These are phyloP conservation scores for Alternaria sp. DNA, from an alignment of 2,329 filamentous ascomycete species.

Conservation along the genomic window DNA sequence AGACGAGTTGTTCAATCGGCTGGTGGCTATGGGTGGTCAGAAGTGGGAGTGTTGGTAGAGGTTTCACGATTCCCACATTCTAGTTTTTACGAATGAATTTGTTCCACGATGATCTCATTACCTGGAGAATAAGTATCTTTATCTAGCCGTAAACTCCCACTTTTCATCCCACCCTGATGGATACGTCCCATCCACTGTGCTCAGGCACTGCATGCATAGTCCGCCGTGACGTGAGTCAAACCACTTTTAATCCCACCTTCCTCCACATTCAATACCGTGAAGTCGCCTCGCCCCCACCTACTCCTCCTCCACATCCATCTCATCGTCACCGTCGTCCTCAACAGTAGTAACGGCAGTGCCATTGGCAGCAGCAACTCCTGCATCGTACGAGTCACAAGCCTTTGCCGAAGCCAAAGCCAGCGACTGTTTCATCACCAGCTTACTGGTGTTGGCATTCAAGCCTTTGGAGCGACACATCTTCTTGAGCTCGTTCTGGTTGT, in stretches of 20 bases:
- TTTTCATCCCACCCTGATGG: background rate
- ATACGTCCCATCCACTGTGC: background rate
- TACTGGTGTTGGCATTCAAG: conserved; percentile 27
- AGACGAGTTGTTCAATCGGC: conserved; percentile 81
- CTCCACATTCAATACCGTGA: background rate
- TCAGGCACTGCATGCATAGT: background rate
- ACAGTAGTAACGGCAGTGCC: background rate
- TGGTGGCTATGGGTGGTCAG: conserved; percentile 77
- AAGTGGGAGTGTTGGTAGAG: conserved; percentile 79
- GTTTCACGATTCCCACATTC: background rate
- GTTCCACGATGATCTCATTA: background rate
- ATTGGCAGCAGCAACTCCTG: conserved; percentile 6
- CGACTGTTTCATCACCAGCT: conserved; percentile 32
- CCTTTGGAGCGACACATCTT: conserved; percentile 30
- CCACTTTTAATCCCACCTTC: background rate
- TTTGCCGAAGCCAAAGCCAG: conserved; percentile 33
- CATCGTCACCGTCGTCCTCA: conserved; percentile 5
- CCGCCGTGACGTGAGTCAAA: background rate
- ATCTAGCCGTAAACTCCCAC: background rate
- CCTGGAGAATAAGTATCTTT: background rate
- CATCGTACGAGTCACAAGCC: conserved; percentile 23
- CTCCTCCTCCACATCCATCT: background rate
- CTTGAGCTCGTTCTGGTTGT: conserved; percentile 24
- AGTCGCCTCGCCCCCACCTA: background rate
- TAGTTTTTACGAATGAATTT: background rate